Evolutionary conservation across 352 stramenopile species (phyloP), one percentile per base, ranked within the genome.

Genomic region (Phytophthora podocarpi): DNA sequence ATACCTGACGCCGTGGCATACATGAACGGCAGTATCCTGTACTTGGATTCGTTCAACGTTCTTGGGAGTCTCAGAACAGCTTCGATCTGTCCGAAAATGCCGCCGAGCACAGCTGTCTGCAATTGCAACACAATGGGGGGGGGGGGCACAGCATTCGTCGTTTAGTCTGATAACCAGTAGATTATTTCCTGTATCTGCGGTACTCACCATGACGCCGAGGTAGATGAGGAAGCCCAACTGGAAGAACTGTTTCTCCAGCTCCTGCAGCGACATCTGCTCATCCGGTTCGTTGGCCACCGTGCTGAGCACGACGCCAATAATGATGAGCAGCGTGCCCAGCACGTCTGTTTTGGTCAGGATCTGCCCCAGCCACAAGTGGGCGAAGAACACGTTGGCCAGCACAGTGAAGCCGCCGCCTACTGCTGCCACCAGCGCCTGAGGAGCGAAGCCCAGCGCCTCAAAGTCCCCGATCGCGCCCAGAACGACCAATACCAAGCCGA

Each of bases 351-450:
- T 56, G 32, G 77, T 90, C 49, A 95, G 39, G 35, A 80, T 80
- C 73, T 95, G 84, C 8, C 85, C 83, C 48, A 97, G 78, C 86
- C 86, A 93, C 52, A 91, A 48, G 43, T 95, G 83, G 9, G 85
- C 87, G 50, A 97, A 97, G 52, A 96, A 93, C 4, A 96, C 85
- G 49, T 97, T 97, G 31, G 86, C 85, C 8, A 97, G 72, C 34
- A 97, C 84, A 0, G 89, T 97, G 57, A 87, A 94, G 35, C 87
- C 86, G 12, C 85, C 85, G 4, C 89, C 89, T 7, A 96, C 87
- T 0, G 89, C 86, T 30, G 89, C 88, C 18, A 96, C 88, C 1
- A 97, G 80, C 27, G 84, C 78, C 58, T 97, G 89, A 9, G 89
- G 85, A 11, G 87, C 89, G 59, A 97, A 96, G 1, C 81, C 87